Evolutionary conservation across 163 green algal genomes (phyloP).

Genomic region (Botryococcus braunii): DNA sequence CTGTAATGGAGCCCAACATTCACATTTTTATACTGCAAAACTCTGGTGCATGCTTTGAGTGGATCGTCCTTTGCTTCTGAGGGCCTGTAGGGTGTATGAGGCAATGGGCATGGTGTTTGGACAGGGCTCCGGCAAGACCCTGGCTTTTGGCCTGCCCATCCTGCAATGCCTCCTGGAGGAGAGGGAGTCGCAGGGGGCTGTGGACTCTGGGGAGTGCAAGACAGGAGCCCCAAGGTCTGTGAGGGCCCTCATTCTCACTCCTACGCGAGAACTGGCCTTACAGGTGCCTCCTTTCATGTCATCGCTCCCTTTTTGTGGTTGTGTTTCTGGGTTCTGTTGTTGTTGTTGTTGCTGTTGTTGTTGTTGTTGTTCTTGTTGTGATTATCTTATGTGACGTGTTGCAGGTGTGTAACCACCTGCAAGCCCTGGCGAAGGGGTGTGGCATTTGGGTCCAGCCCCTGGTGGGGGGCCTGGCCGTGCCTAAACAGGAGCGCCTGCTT

Average conservation of each 20-base stretch:
- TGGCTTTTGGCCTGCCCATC: constrained; percentile 89
- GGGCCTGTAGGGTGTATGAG: no score
- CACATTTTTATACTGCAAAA: no score
- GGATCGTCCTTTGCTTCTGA: no score
- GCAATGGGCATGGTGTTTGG: no score
- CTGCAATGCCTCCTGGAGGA: constrained; percentile 64
- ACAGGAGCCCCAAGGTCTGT: constrained; percentile 20
- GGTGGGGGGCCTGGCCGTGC: constrained; percentile 79
- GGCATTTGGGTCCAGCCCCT: constrained; percentile 75
- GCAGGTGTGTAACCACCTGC: constrained; percentile 75
- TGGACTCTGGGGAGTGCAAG: no score
- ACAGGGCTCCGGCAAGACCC: constrained; percentile 82
- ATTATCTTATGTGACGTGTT: constrained; percentile 20
- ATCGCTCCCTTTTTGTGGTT: no score
- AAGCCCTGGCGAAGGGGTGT: constrained; percentile 47
- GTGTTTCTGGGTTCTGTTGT: not conserved
- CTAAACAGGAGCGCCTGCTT: constrained; percentile 87
- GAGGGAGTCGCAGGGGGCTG: constrained; percentile 22
- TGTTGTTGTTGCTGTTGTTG: not conserved
- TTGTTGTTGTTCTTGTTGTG: not conserved
- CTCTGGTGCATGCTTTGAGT: no score
- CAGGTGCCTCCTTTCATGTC: constrained; percentile 61
- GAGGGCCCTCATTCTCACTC: constrained; percentile 79
- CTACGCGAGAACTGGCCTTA: constrained; percentile 92
- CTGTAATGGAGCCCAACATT: no score